Evolutionary conservation across 2,329 filamentous ascomycete species (phyloP).

Genomic region (Phialophora chinensis): DNA sequence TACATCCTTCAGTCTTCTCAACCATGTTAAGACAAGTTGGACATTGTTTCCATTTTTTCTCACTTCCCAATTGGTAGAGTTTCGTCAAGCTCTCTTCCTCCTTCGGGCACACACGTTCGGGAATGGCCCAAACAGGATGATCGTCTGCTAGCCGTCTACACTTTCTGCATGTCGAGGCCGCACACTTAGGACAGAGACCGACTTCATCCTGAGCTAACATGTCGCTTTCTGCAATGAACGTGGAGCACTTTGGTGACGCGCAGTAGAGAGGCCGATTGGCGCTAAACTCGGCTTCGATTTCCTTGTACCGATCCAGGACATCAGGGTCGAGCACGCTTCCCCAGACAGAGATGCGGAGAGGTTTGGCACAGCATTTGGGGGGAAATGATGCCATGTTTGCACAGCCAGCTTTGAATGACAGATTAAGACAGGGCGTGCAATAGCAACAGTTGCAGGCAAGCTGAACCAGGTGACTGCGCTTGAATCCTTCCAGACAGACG

Average conservation of each 20-base stretch:
- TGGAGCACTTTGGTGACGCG: conserved; percentile 26
- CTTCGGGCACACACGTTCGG: conserved; percentile 19
- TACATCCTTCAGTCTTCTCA: conserved; percentile 33
- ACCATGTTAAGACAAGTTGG: conserved; percentile 33
- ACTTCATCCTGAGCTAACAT: conserved; percentile 7
- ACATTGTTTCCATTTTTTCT: conserved; percentile 35
- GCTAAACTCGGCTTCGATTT: conserved; percentile 31
- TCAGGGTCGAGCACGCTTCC: conserved; percentile 16
- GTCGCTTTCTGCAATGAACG: conserved; percentile 25
- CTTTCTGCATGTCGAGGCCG: conserved; percentile 17
- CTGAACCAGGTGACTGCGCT: conserved; percentile 11
- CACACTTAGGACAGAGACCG: conserved; percentile 20
- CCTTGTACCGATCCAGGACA: conserved; percentile 25
- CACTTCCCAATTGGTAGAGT: conserved; percentile 19
- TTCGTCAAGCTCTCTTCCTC: conserved; percentile 15
- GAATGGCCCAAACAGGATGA: conserved; percentile 4
- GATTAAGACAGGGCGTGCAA: conserved; percentile 32
- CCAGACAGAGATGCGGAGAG: conserved; percentile 28
- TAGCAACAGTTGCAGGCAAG: conserved; percentile 30
- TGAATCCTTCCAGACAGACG: conserved; percentile 29
- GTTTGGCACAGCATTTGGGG: conserved; percentile 29
- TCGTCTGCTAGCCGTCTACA: conserved; percentile 18
- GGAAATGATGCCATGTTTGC: conserved; percentile 27
- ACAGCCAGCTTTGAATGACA: conserved; percentile 27
- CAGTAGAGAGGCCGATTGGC: conserved; percentile 32